Base-by-base conservation (phyloP, 768 basidiomycete genomes). In the Leucosporidium scottii region DNA sequence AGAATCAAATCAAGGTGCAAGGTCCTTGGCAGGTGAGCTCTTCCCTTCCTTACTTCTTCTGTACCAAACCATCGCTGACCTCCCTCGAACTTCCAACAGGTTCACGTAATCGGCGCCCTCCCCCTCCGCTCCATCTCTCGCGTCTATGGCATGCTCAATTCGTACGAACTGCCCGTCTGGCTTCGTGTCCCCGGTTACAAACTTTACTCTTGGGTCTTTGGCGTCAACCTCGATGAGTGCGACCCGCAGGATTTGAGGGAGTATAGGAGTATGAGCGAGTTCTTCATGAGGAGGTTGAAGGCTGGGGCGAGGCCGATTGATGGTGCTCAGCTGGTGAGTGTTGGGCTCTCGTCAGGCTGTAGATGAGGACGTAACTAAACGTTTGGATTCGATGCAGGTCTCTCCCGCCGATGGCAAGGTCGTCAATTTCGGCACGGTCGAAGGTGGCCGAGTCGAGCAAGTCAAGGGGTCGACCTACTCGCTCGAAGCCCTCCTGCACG, bases 381-480 rank as follows among this genome's bases (percentile, higher is more conserved):
- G 53, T 9, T 58, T 25, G 17, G 27, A 10, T 15, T 15, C 31
- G 34, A 0, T 57, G 20, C 74, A 90, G 88, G 88, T 94, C 67
- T 92, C 90, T 69, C 96, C 96, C 1, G 93, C 96, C 1, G 96
- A 99, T 73, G 96, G 96, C 4, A 87, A 83, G 0, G 84, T 99
- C 2, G 82, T 98, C 31, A 94, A 98, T 77, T 92, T 93, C 73
- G 96, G 96, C 44, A 85, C 85, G 1, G 89, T 99, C 70, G 79
- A 84, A 62, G 84, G 81, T 47, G 81, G 85, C 59, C 85, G 85
- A 31, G 90, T 99, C 61, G 93, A 96, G 76, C 93, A 97, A 79
- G 91, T 99, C 76, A 99, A 99, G 79, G 96, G 96, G 21, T 88
- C 94, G 70, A 96, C 92, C 0, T 99, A 99, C 76, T 96, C 93